These are phyloP conservation scores for Claviceps sp. DNA, from an alignment of 2,329 filamentous ascomycete genomes.

Conservation along the genomic window DNA sequence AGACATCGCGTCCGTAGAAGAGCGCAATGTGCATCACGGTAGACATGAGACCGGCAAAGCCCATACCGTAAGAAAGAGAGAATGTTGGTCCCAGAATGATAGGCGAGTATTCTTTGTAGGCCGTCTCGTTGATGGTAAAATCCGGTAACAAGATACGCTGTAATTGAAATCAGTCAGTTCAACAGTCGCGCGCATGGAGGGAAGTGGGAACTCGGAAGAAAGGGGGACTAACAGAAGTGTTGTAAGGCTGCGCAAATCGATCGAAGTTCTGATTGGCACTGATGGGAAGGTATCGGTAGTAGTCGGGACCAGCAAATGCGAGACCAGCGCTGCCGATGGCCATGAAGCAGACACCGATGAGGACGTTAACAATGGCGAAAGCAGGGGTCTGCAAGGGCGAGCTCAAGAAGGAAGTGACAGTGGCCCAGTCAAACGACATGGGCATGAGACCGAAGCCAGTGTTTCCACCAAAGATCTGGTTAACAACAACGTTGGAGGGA, in stretches of 20 bases:
- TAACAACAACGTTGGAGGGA: slow-evolving; percentile 25
- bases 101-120: slow-evolving; percentile 44
- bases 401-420: slow-evolving; percentile 29
- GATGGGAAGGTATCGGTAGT: slow-evolving; percentile 40
- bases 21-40: slow-evolving; percentile 36
- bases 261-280: slow-evolving; percentile 41
- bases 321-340: slow-evolving; percentile 35
- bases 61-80: slow-evolving; percentile 38
- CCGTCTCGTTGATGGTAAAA: slow-evolving; percentile 36
- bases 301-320: slow-evolving; percentile 36
- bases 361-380: slow-evolving; percentile 44
- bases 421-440: slow-evolving; percentile 50
- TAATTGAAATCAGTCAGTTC: too few relatives aligned
- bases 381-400: slow-evolving; percentile 44
- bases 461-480: slow-evolving; percentile 22
- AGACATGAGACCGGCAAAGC: slow-evolving; percentile 39
- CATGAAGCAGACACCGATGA: slow-evolving; percentile 37
- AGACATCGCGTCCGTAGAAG: slow-evolving; percentile 37
- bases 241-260: slow-evolving; percentile 35
- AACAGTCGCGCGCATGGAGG: too few relatives aligned
- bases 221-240: slow-evolving; percentile 23
- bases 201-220: too few relatives aligned
- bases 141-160: slow-evolving; percentile 35
- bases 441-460: slow-evolving; percentile 38
- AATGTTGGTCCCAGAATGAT: slow-evolving; percentile 40